phyloP scores from a whole-genome alignment of 2,329 filamentous ascomycete genomes.

The Akanthomyces dipterigenus region DNA sequence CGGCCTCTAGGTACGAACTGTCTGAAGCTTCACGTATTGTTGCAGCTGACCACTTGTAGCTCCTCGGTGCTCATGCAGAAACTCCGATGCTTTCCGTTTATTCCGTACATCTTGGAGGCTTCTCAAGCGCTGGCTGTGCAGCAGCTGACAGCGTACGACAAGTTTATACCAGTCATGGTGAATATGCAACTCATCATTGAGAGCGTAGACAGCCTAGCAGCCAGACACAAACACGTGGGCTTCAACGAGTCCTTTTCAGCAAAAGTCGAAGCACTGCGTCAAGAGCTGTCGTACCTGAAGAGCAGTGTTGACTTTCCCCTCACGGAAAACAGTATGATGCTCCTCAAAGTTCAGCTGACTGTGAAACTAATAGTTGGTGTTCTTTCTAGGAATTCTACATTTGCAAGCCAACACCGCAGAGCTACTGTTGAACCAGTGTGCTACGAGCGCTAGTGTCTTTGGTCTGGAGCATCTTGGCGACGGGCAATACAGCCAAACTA shows the following conservation, averaged over 20 bases:
- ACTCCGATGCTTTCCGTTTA: constrained; percentile 22
- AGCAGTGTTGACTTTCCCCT: constrained; percentile 21
- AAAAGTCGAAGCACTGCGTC: constrained; percentile 15
- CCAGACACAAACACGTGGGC: not conserved
- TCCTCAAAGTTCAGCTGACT: fast-evolving
- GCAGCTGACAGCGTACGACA: constrained; percentile 18
- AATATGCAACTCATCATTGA: constrained; percentile 25
- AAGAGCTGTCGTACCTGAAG: constrained; percentile 19
- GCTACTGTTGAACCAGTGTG: constrained; percentile 24
- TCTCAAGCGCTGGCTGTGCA: constrained; percentile 17
- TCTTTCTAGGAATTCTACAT: not conserved
- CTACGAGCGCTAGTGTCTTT: constrained; percentile 21
- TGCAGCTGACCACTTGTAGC: constrained; percentile 11
- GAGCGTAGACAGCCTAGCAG: constrained; percentile 23
- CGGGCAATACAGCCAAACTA: constrained; percentile 3
- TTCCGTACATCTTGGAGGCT: constrained; percentile 22
- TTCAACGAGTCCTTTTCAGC: not conserved
- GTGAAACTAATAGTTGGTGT: too few species aligned
- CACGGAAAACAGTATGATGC: constrained; percentile 24
- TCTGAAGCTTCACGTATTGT: too few species aligned
- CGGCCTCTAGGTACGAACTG: constrained; percentile 22
- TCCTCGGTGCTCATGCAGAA: constrained; percentile 27
- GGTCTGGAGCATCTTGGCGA: constrained; percentile 17
- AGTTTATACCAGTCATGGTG: constrained; percentile 24
- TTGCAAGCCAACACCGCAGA: constrained; percentile 24